Conservation (phyloP, 2,329 filamentous ascomycete species). For the Plectosphaerella sp. region DNA sequence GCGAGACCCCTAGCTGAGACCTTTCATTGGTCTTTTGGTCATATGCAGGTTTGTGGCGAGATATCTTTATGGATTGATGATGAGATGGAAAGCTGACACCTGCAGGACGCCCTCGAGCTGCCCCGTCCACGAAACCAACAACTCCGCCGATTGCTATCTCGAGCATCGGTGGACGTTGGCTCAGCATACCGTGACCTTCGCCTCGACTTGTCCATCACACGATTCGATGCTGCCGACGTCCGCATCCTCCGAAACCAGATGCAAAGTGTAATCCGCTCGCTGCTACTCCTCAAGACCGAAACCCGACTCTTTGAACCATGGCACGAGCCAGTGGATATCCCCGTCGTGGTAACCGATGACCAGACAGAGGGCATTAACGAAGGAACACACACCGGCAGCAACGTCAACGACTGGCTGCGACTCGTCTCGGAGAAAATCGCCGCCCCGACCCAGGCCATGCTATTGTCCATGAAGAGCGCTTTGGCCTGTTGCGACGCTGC, state of each 20-base stretch:
- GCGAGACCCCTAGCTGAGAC: slow-evolving; percentile 44
- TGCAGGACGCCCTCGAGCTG: slow-evolving; percentile 25
- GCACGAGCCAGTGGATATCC: slow-evolving; percentile 1
- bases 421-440: slow-evolving; percentile 23
- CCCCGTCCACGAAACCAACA: slow-evolving; percentile 21
- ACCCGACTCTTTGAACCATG: slow-evolving; percentile 37
- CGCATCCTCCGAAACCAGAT: slow-evolving; percentile 47
- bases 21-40: slow-evolving; percentile 39
- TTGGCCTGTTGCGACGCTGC: slow-evolving; percentile 45
- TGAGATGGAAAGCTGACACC: background rate
- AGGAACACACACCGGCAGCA: background rate
- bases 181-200: slow-evolving; percentile 51
- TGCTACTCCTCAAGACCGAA: slow-evolving; percentile 47
- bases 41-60: slow-evolving; percentile 35
- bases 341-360: background rate
- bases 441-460: slow-evolving; percentile 39
- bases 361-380: background rate
- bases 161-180: slow-evolving; percentile 51
- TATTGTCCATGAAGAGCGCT: slow-evolving; percentile 39
- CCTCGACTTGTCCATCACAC: slow-evolving; percentile 51
- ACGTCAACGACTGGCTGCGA: background rate
- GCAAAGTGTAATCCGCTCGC: slow-evolving; percentile 48
- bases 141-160: slow-evolving; percentile 39
- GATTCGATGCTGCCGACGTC: slow-evolving; percentile 46
- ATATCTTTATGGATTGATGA: too few relatives aligned